phyloP scores from a whole-genome alignment of 2,329 filamentous ascomycete species.

The Oidium heveae region DNA sequence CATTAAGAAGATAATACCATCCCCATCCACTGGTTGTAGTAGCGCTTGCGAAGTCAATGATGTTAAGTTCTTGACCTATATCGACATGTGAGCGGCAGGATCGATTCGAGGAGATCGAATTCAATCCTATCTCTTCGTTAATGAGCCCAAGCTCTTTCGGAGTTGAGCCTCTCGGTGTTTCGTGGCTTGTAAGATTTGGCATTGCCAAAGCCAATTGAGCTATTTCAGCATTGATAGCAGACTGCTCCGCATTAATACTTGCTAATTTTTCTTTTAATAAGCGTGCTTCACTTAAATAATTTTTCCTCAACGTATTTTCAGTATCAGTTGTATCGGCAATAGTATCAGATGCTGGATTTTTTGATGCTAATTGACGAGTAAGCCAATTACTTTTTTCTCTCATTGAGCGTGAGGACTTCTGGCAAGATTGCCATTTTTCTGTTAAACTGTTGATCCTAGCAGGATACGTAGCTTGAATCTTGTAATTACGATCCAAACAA shows the following conservation, averaged over 20 bases:
- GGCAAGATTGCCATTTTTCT: conserved; percentile 31
- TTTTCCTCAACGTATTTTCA: conserved; percentile 18
- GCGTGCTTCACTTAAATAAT: conserved; percentile 37
- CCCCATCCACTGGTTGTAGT: conserved; percentile 79
- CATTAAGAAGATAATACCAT: conserved; percentile 90
- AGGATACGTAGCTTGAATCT: conserved; percentile 25
- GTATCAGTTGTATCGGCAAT: conserved; percentile 9
- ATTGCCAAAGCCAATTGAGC: conserved; percentile 49
- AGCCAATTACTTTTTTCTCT: conserved; percentile 42
- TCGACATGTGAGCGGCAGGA: conserved; percentile 55
- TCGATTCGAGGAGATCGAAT: conserved; percentile 13
- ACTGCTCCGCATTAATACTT: conserved; percentile 34
- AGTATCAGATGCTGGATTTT: conserved; percentile 20
- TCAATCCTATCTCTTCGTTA: conserved; percentile 36
- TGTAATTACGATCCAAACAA: conserved; percentile 68
- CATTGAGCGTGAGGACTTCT: conserved; percentile 31
- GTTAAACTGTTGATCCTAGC: conserved; percentile 29
- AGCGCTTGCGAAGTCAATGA: conserved; percentile 74
- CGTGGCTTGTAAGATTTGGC: conserved; percentile 60
- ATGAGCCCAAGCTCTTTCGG: conserved; percentile 49
- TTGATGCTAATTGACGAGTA: conserved; percentile 29
- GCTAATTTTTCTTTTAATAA: conserved; percentile 36
- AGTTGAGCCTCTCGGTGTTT: conserved; percentile 46
- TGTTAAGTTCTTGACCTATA: conserved; percentile 60
- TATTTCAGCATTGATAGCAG: conserved; percentile 36